These are phyloP conservation scores for Aureobasidium vineae DNA, from an alignment of 2,329 filamentous ascomycete genomes.

Conservation along the genomic window DNA sequence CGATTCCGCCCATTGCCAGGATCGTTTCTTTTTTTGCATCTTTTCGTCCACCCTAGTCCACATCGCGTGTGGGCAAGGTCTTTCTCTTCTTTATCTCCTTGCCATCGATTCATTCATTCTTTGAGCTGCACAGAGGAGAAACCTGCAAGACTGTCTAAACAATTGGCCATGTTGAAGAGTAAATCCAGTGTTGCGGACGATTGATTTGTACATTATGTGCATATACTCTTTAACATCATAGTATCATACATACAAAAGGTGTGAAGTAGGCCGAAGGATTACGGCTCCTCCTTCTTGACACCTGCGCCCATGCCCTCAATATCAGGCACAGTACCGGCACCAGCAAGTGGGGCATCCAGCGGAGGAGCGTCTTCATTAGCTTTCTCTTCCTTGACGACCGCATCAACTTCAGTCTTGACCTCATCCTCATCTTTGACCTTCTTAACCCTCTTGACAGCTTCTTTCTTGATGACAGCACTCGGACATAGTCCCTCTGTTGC, in stretches of 20 bases:
- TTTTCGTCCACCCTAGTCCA: not conserved
- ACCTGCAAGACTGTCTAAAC: not conserved
- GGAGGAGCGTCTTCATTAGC: slow-evolving; percentile 35
- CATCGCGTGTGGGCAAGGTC: not conserved
- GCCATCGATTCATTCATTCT: no score
- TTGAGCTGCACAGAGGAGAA: no score
- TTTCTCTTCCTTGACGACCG: slow-evolving; percentile 33
- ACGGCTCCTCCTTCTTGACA: slow-evolving; percentile 7
- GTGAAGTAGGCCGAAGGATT: not conserved
- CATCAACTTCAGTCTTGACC: slow-evolving; percentile 32
- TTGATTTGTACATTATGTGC: not conserved
- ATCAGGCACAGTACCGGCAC: slow-evolving; percentile 31
- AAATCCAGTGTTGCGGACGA: no score
- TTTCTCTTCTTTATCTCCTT: no score
- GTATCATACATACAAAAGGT: not conserved
- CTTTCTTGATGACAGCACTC: slow-evolving; percentile 47
- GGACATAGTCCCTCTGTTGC: slow-evolving; percentile 72
- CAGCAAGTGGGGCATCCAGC: slow-evolving; percentile 30
- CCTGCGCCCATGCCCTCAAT: slow-evolving; percentile 32
- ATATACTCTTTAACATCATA: not conserved
- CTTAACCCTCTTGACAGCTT: slow-evolving; percentile 54
- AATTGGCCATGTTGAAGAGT: not conserved
- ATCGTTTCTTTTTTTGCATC: slow-evolving; percentile 10
- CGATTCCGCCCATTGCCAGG: slow-evolving; percentile 14
- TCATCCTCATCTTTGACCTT: slow-evolving; percentile 42